These are phyloP conservation scores for Daedaleopsis sinensis DNA, from an alignment of 768 basidiomycete species.

Conservation along the genomic window DNA sequence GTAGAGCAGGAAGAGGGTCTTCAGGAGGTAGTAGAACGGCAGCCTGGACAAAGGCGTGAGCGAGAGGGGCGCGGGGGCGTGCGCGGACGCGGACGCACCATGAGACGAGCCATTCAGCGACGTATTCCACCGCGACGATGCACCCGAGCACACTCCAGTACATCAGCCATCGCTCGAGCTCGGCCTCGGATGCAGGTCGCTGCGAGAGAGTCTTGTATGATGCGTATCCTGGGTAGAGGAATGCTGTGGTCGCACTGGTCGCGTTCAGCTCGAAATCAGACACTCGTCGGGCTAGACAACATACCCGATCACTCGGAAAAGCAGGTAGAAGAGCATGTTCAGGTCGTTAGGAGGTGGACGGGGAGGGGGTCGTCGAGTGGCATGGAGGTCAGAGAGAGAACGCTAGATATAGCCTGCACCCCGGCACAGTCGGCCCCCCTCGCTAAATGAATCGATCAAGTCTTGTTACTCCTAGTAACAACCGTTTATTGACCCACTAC, in stretches of 20 bases:
- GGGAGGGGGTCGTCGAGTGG: not conserved
- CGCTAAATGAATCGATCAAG: not conserved
- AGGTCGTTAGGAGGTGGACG: conserved; percentile 1
- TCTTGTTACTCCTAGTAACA: not conserved
- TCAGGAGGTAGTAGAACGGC: conserved; percentile 84
- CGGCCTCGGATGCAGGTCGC: conserved; percentile 81
- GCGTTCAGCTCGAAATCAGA: conserved; percentile 1
- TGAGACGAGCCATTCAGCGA: conserved; percentile 85
- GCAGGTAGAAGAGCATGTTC: conserved; percentile 46
- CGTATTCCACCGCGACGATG: conserved; percentile 79
- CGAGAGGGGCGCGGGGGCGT: conserved; percentile 9
- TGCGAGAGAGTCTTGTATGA: conserved; percentile 94
- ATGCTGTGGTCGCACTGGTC: conserved; percentile 68
- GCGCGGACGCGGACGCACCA: conserved; percentile 56
- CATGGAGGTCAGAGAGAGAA: conserved; percentile 12
- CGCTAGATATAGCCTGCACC: conserved; percentile 4
- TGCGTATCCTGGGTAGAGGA: conserved; percentile 92
- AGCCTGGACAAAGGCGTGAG: conserved; percentile 55
- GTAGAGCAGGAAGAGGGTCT: conserved; percentile 85
- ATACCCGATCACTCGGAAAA: conserved; percentile 45
- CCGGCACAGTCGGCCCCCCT: conserved; percentile 1
- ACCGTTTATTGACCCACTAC: not conserved
- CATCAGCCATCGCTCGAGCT: conserved; percentile 94
- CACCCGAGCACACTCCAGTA: conserved; percentile 93
- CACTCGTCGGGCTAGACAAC: not conserved